phyloP scores from a whole-genome alignment of 2,329 filamentous ascomycete species.

The Diaporthe nobilis region DNA sequence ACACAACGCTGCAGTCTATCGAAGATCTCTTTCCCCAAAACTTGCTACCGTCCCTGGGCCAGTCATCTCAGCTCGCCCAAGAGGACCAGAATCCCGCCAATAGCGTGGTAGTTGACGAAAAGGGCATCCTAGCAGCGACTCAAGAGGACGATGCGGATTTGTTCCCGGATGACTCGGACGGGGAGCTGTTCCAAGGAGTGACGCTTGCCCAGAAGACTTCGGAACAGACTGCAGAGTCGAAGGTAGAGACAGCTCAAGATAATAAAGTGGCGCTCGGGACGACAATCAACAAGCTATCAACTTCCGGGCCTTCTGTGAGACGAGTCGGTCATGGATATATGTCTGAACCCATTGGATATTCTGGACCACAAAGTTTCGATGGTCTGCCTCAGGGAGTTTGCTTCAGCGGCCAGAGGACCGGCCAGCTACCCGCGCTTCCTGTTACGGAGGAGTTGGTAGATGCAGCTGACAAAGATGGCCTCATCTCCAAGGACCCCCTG shows the following conservation, averaged over 20 bases:
- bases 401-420: slow-evolving; percentile 58
- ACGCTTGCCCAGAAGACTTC: slow-evolving; percentile 43
- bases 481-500: slow-evolving; percentile 52
- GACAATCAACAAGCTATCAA: slow-evolving; percentile 35
- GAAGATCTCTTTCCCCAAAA: slow-evolving; percentile 86
- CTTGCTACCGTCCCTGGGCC: slow-evolving; percentile 63
- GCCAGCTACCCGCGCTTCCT: slow-evolving; percentile 54
- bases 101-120: slow-evolving; percentile 76
- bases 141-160: slow-evolving; percentile 61
- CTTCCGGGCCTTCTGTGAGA: neutral
- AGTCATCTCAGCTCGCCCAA: slow-evolving; percentile 50
- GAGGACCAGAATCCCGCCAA: slow-evolving; percentile 52
- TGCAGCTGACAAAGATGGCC: slow-evolving; percentile 56
- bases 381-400: slow-evolving; percentile 56
- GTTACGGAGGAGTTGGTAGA: slow-evolving; percentile 56
- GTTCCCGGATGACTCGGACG: slow-evolving; percentile 68
- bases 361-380: slow-evolving; percentile 38
- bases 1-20: slow-evolving; percentile 85
- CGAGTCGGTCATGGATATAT: neutral
- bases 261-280: neutral
- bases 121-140: slow-evolving; percentile 62
- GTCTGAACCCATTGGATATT: neutral
- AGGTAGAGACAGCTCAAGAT: slow-evolving; percentile 26
- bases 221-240: slow-evolving; percentile 26
- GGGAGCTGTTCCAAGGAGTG: slow-evolving; percentile 58